Conservation (phyloP, 163 green algal genomes). For the Scenedesmus sp. region DNA sequence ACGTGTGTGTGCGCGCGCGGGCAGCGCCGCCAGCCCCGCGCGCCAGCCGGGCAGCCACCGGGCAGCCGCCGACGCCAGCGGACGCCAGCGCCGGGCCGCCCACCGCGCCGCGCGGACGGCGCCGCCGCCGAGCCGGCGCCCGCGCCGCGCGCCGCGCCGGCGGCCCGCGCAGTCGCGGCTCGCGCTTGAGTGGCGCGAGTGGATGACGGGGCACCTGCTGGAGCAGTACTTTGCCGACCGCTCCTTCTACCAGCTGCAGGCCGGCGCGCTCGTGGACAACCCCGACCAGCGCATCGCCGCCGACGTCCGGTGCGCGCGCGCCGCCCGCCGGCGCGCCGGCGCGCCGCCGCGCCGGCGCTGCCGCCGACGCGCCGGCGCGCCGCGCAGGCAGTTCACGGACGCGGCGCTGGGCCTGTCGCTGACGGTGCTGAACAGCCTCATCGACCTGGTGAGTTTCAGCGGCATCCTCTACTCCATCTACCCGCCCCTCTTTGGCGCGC, state of each 20-base stretch:
- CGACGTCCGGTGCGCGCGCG: slow-evolving; percentile 74
- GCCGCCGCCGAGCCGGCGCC: too few relatives aligned
- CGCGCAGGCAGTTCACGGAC: slow-evolving; percentile 84
- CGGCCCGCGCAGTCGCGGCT: slow-evolving; percentile 54
- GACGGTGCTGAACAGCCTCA: slow-evolving; percentile 84
- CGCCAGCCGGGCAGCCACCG: too few relatives aligned
- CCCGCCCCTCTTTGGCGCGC: slow-evolving; percentile 92
- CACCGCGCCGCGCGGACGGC: too few relatives aligned
- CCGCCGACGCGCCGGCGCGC: too few relatives aligned
- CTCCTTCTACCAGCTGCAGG: slow-evolving; percentile 94
- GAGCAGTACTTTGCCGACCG: slow-evolving; percentile 82
- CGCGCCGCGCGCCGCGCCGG: too few relatives aligned
- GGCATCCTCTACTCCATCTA: slow-evolving; percentile 98
- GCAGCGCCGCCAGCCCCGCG: too few relatives aligned
- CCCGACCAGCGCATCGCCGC: slow-evolving; percentile 95
- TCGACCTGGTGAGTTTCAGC: slow-evolving; percentile 96
- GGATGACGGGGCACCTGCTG: slow-evolving; percentile 90
- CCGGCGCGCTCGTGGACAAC: slow-evolving; percentile 90
- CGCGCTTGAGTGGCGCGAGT: slow-evolving; percentile 92
- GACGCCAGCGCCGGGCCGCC: too few relatives aligned
- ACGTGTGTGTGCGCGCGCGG: too few relatives aligned
- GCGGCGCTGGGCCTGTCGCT: slow-evolving; percentile 85
- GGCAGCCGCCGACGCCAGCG: too few relatives aligned
- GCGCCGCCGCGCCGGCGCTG: too few relatives aligned
- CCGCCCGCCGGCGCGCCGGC: too few relatives aligned